Evolutionary conservation across 805 yeast species (phyloP).

Genomic region (Saccharomycopsis fibuligera): DNA sequence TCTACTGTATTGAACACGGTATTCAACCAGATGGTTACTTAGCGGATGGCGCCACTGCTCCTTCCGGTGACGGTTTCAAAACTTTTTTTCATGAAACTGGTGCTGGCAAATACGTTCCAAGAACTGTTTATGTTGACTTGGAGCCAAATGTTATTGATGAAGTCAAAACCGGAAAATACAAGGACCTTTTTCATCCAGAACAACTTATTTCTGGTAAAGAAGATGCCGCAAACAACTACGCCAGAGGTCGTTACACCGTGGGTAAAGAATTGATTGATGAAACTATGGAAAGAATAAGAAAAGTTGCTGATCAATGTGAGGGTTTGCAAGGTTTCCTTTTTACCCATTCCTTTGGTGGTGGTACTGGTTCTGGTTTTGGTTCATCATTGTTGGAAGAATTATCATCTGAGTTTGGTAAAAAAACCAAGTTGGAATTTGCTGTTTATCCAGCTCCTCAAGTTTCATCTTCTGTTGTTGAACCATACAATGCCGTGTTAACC

Average conservation of each 20-base stretch:
- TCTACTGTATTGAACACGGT: constrained; percentile 95
- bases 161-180: constrained; percentile 90
- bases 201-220: constrained; percentile 95
- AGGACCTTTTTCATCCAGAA: constrained; percentile 93
- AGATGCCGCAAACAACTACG: constrained; percentile 98
- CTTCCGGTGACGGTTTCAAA: constrained; percentile 91
- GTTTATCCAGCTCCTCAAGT: constrained; percentile 98
- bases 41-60: constrained; percentile 68
- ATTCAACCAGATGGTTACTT: constrained; percentile 90
- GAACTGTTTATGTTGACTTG: constrained; percentile 93
- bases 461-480: constrained; percentile 96
- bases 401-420: constrained; percentile 89
- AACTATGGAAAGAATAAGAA: constrained; percentile 90
- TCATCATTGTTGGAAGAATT: constrained; percentile 88
- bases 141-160: constrained; percentile 98
- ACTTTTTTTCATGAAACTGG: constrained; percentile 96
- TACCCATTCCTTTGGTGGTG: constrained; percentile 98
- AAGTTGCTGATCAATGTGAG: constrained; percentile 93
- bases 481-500: constrained; percentile 94
- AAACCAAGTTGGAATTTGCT: constrained; percentile 94
- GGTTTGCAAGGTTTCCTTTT: constrained; percentile 96
- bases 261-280: constrained; percentile 95
- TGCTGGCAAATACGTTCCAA: constrained; percentile 92
- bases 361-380: constrained; percentile 98
- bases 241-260: constrained; percentile 97